Evolutionary conservation across 257 asterid species (phyloP), one percentile per base, ranked within the genome.

Genomic region (Gentiana dahurica): DNA sequence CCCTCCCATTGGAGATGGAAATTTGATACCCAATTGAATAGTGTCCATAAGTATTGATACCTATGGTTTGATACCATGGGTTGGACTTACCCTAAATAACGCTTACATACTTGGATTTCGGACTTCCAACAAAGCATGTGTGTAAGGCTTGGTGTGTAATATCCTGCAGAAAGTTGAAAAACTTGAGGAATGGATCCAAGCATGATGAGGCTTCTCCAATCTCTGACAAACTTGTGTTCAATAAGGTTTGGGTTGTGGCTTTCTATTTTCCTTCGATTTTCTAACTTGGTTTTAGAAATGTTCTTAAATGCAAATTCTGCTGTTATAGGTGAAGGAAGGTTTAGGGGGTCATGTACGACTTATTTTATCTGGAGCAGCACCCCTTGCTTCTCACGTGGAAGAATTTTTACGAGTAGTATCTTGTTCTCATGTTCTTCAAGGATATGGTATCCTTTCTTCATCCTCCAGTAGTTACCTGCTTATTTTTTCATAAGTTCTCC

Each of bases 301-400:
- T 8, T 50, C 33, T 12, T 5, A 36, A 39, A 7, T 41, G 46
- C 6, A 6, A 41, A 8, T 34, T 44, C 15, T 41, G 37, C 46
- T 4, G 5, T 24, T 63, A 69, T 49, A 89, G 97, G 81, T 89
- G 50, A 89, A 89, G 69, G 80, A 84, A 82, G 95, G 94, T 56
- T 73, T 89, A 56, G 97, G 97, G 38, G 94, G 97, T 63, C 76
- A 72, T 3, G 97, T 89, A 46, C 79, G 97, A 36, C 63, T 86
- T 71, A 86, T 89, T 64, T 69, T 89, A 78, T 89, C 95, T 32
- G 97, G 95, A 61, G 97, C 94, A 68, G 97, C 97, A 51, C 97
- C 97, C 64, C 95, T 89, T 70, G 88, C 97, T 62, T 60, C 92
- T 35, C 94, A 89, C 57, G 89, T 89, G 38, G 97, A 89, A 68